Base-by-base conservation (phyloP, 148 eudicot genomes). In the Hydrangea macrophylla region DNA sequence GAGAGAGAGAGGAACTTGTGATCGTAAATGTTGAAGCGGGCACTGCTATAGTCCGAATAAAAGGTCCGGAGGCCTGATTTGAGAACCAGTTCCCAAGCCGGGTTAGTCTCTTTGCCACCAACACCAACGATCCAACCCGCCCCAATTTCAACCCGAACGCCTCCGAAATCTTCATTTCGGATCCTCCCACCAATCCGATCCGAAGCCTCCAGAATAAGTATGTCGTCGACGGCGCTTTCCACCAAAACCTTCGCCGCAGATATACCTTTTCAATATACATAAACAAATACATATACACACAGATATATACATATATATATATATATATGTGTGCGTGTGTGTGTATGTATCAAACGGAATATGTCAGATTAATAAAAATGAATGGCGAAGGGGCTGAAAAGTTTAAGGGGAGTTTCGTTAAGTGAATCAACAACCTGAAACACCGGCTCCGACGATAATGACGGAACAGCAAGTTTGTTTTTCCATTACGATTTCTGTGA, bases 51-150 rank as follows among this genome's bases (percentile, higher is more conserved):
- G 68, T 92, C 97, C 1, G 97, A 92, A 60, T 83, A 84, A 62
- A 84, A 83, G 7, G 97, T 92, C 9, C 90, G 85, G 48, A 92
- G 86, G 3, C 74, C 78, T 26, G 84, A 64, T 56, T 73, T 78
- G 18, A 73, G 57, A 0, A 96, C 96, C 0, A 92, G 84, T 2
- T 89, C 88, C 92, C 90, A 92, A n/a, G 89, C 85, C 7, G 97
- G 97, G 53, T 92, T 92, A 0, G 78, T 23, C 71, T 76, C 60
- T 22, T 81, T 71, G 15, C 97, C 97, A 12, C 97, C 97, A 26
- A 92, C 96, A 17, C 97, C 97, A 42, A 90, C 96, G 17, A 92
- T 81, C 97, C 97, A 92, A 9, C 97, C 97, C 36, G 97, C 97
- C 4, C 97, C 97, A 35, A 92, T 87, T 65, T 92, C 97, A 36